These are phyloP conservation scores for Cutaneotrichosporon cavernicola DNA, from an alignment of 1,284 basidiomycete genomes.

Conservation along the genomic window DNA sequence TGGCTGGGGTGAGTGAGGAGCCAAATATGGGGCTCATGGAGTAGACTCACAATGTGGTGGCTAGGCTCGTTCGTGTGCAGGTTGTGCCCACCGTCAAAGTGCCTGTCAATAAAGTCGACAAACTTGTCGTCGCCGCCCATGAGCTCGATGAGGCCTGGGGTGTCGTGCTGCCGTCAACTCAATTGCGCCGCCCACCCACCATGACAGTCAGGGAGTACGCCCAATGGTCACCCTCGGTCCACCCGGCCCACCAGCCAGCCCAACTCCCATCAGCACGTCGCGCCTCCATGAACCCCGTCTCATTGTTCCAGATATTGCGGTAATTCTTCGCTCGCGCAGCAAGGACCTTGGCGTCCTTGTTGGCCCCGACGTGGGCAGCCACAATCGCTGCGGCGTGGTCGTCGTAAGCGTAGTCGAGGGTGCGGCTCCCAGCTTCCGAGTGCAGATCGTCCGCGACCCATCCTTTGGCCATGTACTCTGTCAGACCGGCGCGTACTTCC, in stretches of 20 bases:
- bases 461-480: conserved; percentile 65
- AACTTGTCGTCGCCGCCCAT: conserved; percentile 67
- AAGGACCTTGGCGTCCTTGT: conserved; percentile 59
- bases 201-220: conserved; percentile 72
- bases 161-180: conserved; percentile 53
- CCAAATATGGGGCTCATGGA: too few relatives aligned
- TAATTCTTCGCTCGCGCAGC: conserved; percentile 60
- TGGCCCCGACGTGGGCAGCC: conserved; percentile 59
- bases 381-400: conserved; percentile 71
- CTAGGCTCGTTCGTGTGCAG: conserved; percentile 75
- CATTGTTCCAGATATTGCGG: conserved; percentile 66
- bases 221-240: conserved; percentile 84
- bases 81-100: conserved; percentile 77
- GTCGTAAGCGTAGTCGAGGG: conserved; percentile 76
- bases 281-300: conserved; percentile 78
- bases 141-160: conserved; percentile 63
- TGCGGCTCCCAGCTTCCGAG: conserved; percentile 72
- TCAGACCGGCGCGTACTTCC: conserved; percentile 75
- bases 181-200: conserved; percentile 24
- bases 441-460: conserved; percentile 78
- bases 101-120: conserved; percentile 67
- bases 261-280: conserved; percentile 66
- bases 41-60: conserved; percentile 41
- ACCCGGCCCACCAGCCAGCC: conserved; percentile 68
- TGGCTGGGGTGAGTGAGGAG: conserved; percentile 52